Conservation (phyloP, 495 filamentous ascomycete genomes). For the Sporormia fimetaria region DNA sequence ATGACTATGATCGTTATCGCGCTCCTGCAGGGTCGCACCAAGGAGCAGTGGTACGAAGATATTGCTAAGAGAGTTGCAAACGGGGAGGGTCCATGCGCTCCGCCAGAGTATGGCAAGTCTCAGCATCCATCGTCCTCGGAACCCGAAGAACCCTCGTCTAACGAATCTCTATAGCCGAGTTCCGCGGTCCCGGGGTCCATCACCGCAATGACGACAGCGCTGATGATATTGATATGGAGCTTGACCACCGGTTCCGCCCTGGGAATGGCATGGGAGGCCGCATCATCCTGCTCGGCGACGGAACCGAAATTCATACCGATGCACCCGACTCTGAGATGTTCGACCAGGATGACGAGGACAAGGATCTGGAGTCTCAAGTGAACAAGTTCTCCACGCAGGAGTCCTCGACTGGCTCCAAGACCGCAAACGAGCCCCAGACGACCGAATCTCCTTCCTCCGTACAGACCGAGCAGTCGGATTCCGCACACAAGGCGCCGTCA, state of each 20-base stretch:
- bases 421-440: conserved; percentile 21
- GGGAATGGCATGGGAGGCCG: conserved; percentile 58
- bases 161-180: conserved; percentile 59
- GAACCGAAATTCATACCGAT: conserved; percentile 76
- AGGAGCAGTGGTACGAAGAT: conserved; percentile 96
- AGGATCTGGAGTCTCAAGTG: conserved; percentile 53
- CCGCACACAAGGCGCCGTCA: too few relatives aligned
- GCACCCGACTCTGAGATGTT: conserved; percentile 86
- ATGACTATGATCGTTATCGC: conserved; percentile 96
- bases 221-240: conserved; percentile 81
- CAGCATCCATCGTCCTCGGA: conserved; percentile 32
- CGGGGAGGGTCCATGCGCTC: conserved; percentile 95
- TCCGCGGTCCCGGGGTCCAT: conserved; percentile 82
- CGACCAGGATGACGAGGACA: conserved; percentile 76
- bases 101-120: conserved; percentile 97
- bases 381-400: conserved; percentile 31
- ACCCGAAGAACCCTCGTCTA: conserved; percentile 24
- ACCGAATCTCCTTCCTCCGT: conserved; percentile 40
- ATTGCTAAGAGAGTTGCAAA: conserved; percentile 88
- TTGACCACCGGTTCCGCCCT: conserved; percentile 48
- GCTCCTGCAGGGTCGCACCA: conserved; percentile 77
- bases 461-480: conserved; percentile 32
- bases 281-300: conserved; percentile 90
- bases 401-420: conserved; percentile 38
- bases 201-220: conserved; percentile 87